A percentile compares a stretch with the other conserved stretches of the same genome.
These are phyloP conservation scores for Penicillium aurantiogriseum DNA, from an alignment of 2,329 filamentous ascomycete genomes.

Conservation along the genomic window DNA sequence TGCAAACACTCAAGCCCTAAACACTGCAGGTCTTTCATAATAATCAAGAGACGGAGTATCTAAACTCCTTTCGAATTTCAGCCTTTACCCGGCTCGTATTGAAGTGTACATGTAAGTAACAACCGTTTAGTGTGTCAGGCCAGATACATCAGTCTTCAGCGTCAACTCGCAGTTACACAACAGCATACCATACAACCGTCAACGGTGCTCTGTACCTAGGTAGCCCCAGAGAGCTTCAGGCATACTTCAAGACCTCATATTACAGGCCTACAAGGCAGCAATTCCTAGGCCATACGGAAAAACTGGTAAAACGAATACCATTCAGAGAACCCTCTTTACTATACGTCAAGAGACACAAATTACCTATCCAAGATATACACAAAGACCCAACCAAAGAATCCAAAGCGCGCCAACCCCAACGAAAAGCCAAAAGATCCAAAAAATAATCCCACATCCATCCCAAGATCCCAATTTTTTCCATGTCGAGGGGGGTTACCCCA, in stretches of 20 bases:
- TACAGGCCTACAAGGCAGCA: neutral
- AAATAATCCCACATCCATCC: conserved; percentile 5
- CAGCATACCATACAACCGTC: neutral
- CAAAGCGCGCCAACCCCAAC: conserved; percentile 16
- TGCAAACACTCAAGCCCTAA: neutral
- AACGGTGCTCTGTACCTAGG: neutral
- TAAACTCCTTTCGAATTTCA: neutral
- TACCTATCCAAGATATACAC: conserved; percentile 17
- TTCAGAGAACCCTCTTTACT: conserved; percentile 5
- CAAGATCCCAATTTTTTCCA: conserved; percentile 21
- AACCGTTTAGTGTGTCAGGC: neutral
- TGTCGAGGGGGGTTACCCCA: neutral
- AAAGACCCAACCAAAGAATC: conserved; percentile 15
- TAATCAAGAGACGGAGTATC: no score
- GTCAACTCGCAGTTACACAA: neutral
- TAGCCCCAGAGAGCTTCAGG: neutral
- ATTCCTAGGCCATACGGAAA: neutral
- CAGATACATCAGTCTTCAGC: neutral
- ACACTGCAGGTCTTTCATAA: neutral
- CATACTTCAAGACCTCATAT: neutral
- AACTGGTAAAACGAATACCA: conserved; percentile 17
- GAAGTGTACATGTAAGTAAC: neutral
- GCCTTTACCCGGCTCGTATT: neutral
- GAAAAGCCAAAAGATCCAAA: neutral
- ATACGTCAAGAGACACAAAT: conserved; percentile 1